These are phyloP conservation scores for Coemansia aciculifera DNA, from an alignment of 192 early-diverging fungal species.

Conservation along the genomic window DNA sequence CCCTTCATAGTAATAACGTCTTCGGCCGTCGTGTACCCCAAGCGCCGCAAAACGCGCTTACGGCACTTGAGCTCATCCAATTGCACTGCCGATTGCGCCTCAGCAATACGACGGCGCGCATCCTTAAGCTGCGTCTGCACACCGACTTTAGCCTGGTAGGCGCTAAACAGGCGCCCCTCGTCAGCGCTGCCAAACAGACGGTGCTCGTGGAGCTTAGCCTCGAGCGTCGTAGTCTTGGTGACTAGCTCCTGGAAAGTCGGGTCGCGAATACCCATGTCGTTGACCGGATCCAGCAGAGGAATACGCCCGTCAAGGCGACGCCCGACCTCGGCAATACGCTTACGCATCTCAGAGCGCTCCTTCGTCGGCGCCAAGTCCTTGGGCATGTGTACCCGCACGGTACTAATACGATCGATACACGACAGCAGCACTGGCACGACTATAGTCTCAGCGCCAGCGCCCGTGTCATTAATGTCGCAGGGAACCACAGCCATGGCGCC, in stretches of 20 bases:
- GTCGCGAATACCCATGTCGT: conserved; percentile 86
- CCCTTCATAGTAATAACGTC: conserved; percentile 98
- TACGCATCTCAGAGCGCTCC: conserved; percentile 59
- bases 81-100: conserved; percentile 82
- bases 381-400: conserved; percentile 72
- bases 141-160: conserved; percentile 68
- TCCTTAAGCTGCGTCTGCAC: conserved; percentile 63
- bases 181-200: conserved; percentile 59
- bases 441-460: conserved; percentile 55
- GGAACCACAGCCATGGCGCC: conserved; percentile 46
- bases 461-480: conserved; percentile 49
- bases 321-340: conserved; percentile 70
- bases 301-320: conserved; percentile 71
- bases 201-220: conserved; percentile 64
- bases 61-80: conserved; percentile 91
- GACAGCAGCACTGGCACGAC: conserved; percentile 78
- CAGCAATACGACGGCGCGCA: conserved; percentile 69
- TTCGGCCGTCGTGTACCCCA: conserved; percentile 77
- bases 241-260: conserved; percentile 72
- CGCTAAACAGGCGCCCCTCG: conserved; percentile 60
- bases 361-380: conserved; percentile 65
- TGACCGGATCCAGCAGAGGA: conserved; percentile 86
- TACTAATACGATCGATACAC: conserved; percentile 70
- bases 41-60: conserved; percentile 85
- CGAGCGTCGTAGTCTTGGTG: conserved; percentile 71